Base-by-base conservation (phyloP, 192 early-diverging fungal species). In the Linnemannia hyalina region DNA sequence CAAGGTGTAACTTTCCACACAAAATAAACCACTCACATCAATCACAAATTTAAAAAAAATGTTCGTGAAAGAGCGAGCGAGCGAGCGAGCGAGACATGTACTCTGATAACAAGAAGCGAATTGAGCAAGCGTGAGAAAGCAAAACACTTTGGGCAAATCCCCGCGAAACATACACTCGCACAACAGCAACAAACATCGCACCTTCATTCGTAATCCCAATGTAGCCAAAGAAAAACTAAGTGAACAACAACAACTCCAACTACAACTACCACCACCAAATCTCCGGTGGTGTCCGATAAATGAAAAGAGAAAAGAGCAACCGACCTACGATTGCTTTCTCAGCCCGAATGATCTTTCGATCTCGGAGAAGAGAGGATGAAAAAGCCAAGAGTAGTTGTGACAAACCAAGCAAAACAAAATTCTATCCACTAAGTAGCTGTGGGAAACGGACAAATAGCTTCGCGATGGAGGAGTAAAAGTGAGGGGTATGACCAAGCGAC, bases 341-440 rank as follows among this genome's bases (percentile, higher is more conserved):
- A 22, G 5, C 49, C 49, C 49, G 49, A 20, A 22, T 22, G 18
- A 7, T 15, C n/a, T 15, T 65, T 26, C n/a, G 26, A 65, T 57
- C 55, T 57, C 55, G 55, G 55, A 57, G n/a, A 6, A 57, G 55
- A 57, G 55, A 57, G 55, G 55, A 57, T 1, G 55, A 52, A 57
- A 23, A 26, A 52, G 16, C 55, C 22, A 57, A 23, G 55, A 26
- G 55, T 55, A 6, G 54, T 57, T 57, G 23, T 57, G 55, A 65
- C n/a, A 52, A 52, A 52, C 5, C 29, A 65, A 60, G n/a, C n/a
- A 29, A 29, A 29, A 29, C 26, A 65, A 65, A 7, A 26, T 65
- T 65, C 60, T 32, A 32, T 29, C 60, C 60, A 65, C 60, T 65
- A 26, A 32, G 60, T 65, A 65, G 35, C 60, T 65, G 60, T 65